Evolutionary conservation across 106 monocot genomes (phyloP), one percentile per base, ranked within the genome.

Genomic region (Dendrobium huoshanense): DNA sequence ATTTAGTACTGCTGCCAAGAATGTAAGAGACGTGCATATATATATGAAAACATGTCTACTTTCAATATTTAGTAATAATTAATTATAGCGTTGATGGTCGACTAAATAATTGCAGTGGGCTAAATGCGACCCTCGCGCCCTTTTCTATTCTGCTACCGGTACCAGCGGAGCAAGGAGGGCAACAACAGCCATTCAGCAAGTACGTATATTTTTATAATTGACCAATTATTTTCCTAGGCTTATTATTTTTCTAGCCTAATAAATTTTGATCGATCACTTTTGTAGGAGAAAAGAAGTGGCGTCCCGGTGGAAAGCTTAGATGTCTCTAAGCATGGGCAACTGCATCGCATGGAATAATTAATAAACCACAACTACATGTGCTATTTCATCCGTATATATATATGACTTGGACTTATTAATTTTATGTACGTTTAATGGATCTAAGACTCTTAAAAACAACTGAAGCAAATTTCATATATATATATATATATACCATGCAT

Each of bases 101-200:
- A 42, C 42, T 41, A 47, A 51, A 33, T 42, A 37, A 48, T 48
- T 49, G 44, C 48, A 82, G 82, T 82, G 82, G 82, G 82, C 82
- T 22, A 82, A 82, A 77, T 82, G 82, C 27, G 68, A 77, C 47
- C 81, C 81, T 27, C 81, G 81, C 31, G 81, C 64, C 24, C 64
- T 65, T 25, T 65, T 65, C 64, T 65, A 65, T 10, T 24, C 67
- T 73, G 73, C 80, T 61, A 81, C 91, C 1, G 79, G 48, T 51
- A 74, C 83, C 72, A 85, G 61, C 78, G 79, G 31, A 9, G 75
- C 41, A 22, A 31, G 55, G n/a, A 83, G 85, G 81, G 51, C 51
- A 51, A 51, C 51, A 55, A 70, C 81, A 10, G 15, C 70, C 54
- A 55, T 81, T 82, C 86, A 87, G 11, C 84, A 78, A 85, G 91